Conservation (phyloP, 2,329 filamentous ascomycete genomes). For the Cordyceps javanica region DNA sequence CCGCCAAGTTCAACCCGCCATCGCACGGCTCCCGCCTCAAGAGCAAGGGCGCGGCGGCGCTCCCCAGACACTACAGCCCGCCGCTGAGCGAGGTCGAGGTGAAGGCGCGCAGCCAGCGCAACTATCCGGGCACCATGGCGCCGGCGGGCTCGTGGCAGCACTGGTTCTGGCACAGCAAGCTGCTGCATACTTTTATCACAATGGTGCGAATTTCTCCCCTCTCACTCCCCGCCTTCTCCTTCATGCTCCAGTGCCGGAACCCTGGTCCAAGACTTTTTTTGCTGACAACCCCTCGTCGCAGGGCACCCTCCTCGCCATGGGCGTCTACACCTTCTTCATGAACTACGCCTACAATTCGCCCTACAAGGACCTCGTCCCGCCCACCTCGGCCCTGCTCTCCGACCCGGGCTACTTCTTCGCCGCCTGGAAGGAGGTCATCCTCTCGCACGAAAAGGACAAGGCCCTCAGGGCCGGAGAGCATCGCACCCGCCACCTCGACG, state of each 20-base stretch:
- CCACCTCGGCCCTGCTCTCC: conserved; percentile 58
- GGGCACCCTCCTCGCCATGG: conserved; percentile 64
- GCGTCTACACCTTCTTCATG: conserved; percentile 64
- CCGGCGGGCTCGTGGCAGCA: conserved; percentile 74
- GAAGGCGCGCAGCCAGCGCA: conserved; percentile 57
- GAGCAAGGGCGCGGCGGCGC: conserved; percentile 30
- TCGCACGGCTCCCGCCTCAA: conserved; percentile 73
- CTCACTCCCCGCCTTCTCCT: background rate
- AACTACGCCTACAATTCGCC: conserved; percentile 77
- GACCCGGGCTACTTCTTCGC: conserved; percentile 63
- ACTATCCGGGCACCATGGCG: conserved; percentile 88
- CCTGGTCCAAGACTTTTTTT: no score
- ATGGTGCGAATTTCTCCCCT: conserved; percentile 52
- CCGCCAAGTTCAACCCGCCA: conserved; percentile 82
- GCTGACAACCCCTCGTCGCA: conserved; percentile 21
- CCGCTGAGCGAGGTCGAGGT: conserved; percentile 59
- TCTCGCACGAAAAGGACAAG: conserved; percentile 68
- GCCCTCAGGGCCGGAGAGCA: conserved; percentile 63
- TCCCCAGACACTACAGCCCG: conserved; percentile 69
- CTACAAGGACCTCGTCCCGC: conserved; percentile 71
- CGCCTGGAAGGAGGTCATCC: conserved; percentile 65
- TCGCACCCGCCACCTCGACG: conserved; percentile 68
- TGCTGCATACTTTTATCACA: conserved; percentile 76
- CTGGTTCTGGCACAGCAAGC: conserved; percentile 73
- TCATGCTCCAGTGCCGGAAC: no score